Conservation (phyloP, 1,284 basidiomycete genomes). For the Sporisorium scitamineum region DNA sequence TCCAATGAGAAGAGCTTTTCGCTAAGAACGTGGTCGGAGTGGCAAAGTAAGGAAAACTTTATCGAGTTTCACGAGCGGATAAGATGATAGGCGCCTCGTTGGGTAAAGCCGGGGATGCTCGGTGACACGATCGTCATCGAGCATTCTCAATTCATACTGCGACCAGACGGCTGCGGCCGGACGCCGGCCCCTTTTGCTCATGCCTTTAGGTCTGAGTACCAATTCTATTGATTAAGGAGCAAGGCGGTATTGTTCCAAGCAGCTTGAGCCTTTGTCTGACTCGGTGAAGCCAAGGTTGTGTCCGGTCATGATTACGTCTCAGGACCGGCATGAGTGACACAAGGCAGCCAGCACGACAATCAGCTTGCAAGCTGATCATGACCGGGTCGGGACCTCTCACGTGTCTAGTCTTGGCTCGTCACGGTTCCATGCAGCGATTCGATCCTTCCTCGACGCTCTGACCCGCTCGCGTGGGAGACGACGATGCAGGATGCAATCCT, state of each 20-base stretch:
- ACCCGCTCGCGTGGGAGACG: constrained; percentile 7
- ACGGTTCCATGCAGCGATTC: too few relatives aligned
- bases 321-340: not conserved
- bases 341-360: too few relatives aligned
- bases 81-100: not conserved
- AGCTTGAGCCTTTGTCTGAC: too few relatives aligned
- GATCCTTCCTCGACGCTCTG: not conserved
- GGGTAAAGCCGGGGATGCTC: not conserved
- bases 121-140: constrained; percentile 14
- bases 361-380: too few relatives aligned
- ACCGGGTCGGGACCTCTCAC: too few relatives aligned
- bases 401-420: not conserved
- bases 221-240: too few relatives aligned
- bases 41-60: not conserved
- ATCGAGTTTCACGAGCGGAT: not conserved
- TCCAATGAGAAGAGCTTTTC: not conserved
- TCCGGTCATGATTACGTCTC: not conserved
- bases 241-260: too few relatives aligned
- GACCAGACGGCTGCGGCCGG: too few relatives aligned
- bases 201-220: too few relatives aligned
- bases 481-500: constrained; percentile 6
- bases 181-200: too few relatives aligned
- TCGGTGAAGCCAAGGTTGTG: too few relatives aligned
- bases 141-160: not conserved
- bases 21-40: not conserved